A percentile compares a stretch with the other conserved stretches of the same genome.
These are phyloP conservation scores for Spathaspora gorwiae DNA, from an alignment of 805 yeast species.

Conservation along the genomic window DNA sequence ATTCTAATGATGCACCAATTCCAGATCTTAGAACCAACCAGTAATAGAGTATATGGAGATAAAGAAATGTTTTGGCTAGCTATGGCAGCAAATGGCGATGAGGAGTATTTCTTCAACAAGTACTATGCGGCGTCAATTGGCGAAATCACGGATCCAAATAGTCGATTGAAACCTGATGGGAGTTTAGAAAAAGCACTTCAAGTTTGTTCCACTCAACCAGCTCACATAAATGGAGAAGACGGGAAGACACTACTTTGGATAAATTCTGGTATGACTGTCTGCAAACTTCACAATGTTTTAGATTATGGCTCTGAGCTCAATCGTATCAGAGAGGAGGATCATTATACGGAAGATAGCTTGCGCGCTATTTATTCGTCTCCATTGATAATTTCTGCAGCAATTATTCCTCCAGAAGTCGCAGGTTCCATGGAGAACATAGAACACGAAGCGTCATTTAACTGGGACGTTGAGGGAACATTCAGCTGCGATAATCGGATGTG, in stretches of 20 bases:
- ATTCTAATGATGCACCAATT: conserved; percentile 20
- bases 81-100: conserved; percentile 22
- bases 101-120: conserved; percentile 19
- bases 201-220: conserved; percentile 39
- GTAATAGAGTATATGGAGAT: conserved; percentile 20
- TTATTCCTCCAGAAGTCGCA: not conserved
- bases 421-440: conserved; percentile 17
- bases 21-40: conserved; percentile 18
- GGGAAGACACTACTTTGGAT: conserved; percentile 29
- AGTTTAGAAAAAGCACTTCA: conserved; percentile 15
- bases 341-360: not conserved
- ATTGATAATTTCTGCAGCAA: not conserved
- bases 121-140: conserved; percentile 21
- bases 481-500: conserved; percentile 28
- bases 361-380: not conserved
- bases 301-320: conserved; percentile 31
- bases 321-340: not conserved
- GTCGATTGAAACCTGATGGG: conserved; percentile 15
- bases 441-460: conserved; percentile 18
- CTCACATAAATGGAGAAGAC: conserved; percentile 32
- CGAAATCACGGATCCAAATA: conserved; percentile 21
- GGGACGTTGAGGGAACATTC: conserved; percentile 26
- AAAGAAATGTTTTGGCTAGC: conserved; percentile 27
- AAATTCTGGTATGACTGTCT: conserved; percentile 37
- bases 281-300: conserved; percentile 18